Evolutionary conservation across 2,329 filamentous ascomycete species (phyloP).

Genomic region (Aureobasidium vineae): DNA sequence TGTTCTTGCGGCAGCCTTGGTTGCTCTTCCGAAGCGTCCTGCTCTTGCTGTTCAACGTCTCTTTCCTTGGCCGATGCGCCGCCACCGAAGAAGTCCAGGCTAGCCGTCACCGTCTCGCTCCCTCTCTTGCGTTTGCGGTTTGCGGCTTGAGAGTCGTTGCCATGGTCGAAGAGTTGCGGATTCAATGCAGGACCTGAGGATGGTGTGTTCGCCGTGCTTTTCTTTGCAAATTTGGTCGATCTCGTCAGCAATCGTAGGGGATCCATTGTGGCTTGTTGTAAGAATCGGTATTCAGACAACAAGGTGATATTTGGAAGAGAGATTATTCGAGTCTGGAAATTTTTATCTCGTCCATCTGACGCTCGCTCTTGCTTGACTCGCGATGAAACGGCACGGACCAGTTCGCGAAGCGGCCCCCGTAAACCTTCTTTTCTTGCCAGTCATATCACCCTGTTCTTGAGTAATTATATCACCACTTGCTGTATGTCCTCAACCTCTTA

Average conservation of each 20-base stretch:
- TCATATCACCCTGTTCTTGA: too few species aligned
- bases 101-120: conserved; percentile 35
- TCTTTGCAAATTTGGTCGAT: conserved; percentile 21
- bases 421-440: too few species aligned
- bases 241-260: conserved; percentile 21
- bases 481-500: too few species aligned
- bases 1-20: conserved; percentile 5
- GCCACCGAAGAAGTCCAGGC: conserved; percentile 48
- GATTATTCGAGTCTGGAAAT: neutral
- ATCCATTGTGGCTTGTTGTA: conserved; percentile 10
- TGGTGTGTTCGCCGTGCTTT: conserved; percentile 5
- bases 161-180: conserved; percentile 25
- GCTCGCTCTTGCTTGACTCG: too few species aligned
- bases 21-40: conserved; percentile 25
- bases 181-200: conserved; percentile 21
- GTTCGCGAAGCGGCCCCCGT: too few species aligned
- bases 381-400: too few species aligned
- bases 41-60: neutral
- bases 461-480: too few species aligned
- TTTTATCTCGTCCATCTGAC: neutral
- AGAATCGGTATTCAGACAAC: neutral
- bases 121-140: conserved; percentile 46
- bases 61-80: conserved; percentile 22
- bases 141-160: neutral
- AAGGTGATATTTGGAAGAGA: neutral